Base-by-base conservation (phyloP, 2,329 filamentous ascomycete species). In the Cercospora nicotianae region DNA sequence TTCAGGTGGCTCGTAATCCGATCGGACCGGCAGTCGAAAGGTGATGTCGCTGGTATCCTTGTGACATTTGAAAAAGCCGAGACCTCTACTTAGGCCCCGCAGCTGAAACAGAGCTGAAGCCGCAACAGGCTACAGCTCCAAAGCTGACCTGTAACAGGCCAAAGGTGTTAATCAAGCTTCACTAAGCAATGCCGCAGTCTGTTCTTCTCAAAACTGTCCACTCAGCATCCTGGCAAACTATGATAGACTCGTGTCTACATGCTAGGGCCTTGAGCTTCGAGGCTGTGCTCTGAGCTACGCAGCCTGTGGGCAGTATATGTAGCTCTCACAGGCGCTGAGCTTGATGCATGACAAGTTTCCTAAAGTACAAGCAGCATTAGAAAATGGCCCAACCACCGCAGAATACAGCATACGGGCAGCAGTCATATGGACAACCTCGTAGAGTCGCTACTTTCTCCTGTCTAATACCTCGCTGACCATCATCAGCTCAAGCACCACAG, bases 401-500 rank as follows among this genome's bases (percentile, higher is more conserved):
- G 12, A 51, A 51, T 10, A 20, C 18, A 51, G 20, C 45, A 20
- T 51, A 58, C 7, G 53, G 13, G 31, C 30, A 58, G 30, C 53
- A 30, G 53, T 7, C 45, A 1, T 58, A 58, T 7, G 53, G 53
- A 33, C 53, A 58, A 3, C 30, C 53, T 58, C 53, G 26, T 58
- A 33, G 10, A 28, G 13, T 58, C 10, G 26, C 26, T 18, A 18
- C 7, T 6, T 3, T 10, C 3, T 51, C 12, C 45, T 58, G 4
- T 23, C 3, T 7, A 5, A 31, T 3, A n/a, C 53, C 8, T 33
- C 26, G 28, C 53, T 58, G n/a, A 28, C 23, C 26, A 8, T 18
- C 13, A 58, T 10, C 53, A 58, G 53, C 53, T 58, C 53, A 58
- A 33, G 53, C 75, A 64, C 75, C 75, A 48, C 74, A 73, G 31